Conservation (phyloP, 306 rosid species). For the Medicago truncatula region MtrunA17r5.0-ANR NC_053046.1:2663001-2663500, state of each 20-base stretch:
- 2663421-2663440: slow-evolving; percentile 94
- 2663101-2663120: not conserved
- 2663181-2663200: slow-evolving; percentile 93
- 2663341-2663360: not conserved
- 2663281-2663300: slow-evolving; percentile 59
- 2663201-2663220: slow-evolving; percentile 96
- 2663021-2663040: slow-evolving; percentile 99
- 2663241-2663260: slow-evolving; percentile 94
- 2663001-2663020: slow-evolving; percentile 88
- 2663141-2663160: slow-evolving; percentile 89
- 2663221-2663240: slow-evolving; percentile 95
- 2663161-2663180: slow-evolving; percentile 69
- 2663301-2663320: not conserved
- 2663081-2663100: not conserved
- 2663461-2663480: slow-evolving; percentile 88
- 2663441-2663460: slow-evolving; percentile 94
- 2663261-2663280: slow-evolving; percentile 97
- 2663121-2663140: not conserved
- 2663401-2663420: slow-evolving; percentile 91
- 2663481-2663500: slow-evolving; percentile 79
- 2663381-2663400: slow-evolving; percentile 97
- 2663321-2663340: not conserved
- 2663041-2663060: slow-evolving; percentile 45
- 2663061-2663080: not conserved
- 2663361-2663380: slow-evolving; percentile 33